Conservation (phyloP, 2,329 filamentous ascomycete genomes). For the Fusarium paranaense region DNA sequence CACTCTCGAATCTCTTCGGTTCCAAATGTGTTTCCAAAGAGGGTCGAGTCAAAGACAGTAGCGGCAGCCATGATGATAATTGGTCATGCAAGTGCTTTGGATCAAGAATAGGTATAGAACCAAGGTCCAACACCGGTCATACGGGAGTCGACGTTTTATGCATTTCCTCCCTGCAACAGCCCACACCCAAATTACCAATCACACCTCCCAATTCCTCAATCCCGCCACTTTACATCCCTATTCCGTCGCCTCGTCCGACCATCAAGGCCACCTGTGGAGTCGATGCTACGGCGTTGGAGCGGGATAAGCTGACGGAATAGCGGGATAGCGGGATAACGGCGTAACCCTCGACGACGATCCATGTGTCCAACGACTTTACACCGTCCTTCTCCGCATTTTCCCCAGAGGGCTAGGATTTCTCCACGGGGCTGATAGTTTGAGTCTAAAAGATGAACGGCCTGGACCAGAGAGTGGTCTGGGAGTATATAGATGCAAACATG, state of each 20-base stretch:
- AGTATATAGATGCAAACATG: constrained; percentile 7
- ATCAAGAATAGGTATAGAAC: background rate
- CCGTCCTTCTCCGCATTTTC: constrained; percentile 9
- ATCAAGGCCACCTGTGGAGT: background rate
- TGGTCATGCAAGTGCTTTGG: background rate
- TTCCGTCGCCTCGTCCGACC: background rate
- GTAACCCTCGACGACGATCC: background rate
- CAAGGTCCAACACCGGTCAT: background rate
- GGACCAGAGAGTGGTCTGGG: background rate
- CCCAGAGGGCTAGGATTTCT: constrained; percentile 1
- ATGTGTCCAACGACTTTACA: background rate
- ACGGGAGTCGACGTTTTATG: constrained; percentile 12
- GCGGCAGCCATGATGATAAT: constrained; percentile 20
- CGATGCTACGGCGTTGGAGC: constrained; percentile 2
- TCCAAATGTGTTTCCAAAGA: constrained; percentile 66
- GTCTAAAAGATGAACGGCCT: background rate
- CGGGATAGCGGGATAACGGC: constrained; percentile 24
- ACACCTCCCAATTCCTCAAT: background rate
- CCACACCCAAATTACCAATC: background rate
- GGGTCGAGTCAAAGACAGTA: constrained; percentile 57
- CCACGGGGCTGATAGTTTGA: background rate
- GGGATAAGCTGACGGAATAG: constrained; percentile 25
- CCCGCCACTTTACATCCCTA: constrained; percentile 1
- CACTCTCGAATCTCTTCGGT: constrained; percentile 63
- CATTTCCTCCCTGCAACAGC: background rate